Evolutionary conservation across 805 yeast genomes (phyloP).

Genomic region (Schwanniomyces pseudopolymorphus): DNA sequence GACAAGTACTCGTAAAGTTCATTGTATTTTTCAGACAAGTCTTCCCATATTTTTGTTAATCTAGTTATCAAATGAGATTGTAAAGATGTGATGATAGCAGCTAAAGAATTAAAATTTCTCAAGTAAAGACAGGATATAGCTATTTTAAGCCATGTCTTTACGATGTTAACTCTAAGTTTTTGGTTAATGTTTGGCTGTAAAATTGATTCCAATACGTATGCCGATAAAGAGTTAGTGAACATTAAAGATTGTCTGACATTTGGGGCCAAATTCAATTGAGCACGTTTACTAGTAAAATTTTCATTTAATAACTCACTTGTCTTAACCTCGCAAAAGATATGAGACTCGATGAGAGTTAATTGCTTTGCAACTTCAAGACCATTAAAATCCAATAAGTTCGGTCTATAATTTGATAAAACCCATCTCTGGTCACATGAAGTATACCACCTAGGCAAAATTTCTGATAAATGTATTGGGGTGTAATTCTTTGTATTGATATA

Average conservation of each 20-base stretch:
- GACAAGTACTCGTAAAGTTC: conserved; percentile 64
- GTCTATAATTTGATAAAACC: conserved; percentile 54
- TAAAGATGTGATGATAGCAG: conserved; percentile 73
- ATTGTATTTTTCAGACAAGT: conserved; percentile 55
- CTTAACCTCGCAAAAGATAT: conserved; percentile 59
- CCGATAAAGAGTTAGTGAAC: conserved; percentile 71
- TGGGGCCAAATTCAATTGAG: conserved; percentile 59
- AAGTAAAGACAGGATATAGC: conserved; percentile 71
- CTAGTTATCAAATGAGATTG: conserved; percentile 73
- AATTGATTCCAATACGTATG: conserved; percentile 69
- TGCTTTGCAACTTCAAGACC: conserved; percentile 78
- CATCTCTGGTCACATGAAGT: conserved; percentile 53
- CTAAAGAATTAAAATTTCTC: conserved; percentile 75
- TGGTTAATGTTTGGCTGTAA: conserved; percentile 50
- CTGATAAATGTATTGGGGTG: conserved; percentile 29
- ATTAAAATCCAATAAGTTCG: conserved; percentile 56
- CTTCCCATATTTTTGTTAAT: conserved; percentile 58
- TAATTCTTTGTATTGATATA: conserved; percentile 30
- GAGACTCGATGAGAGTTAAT: conserved; percentile 68
- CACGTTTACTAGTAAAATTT: conserved; percentile 59
- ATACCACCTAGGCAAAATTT: conserved; percentile 49
- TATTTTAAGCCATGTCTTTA: conserved; percentile 72
- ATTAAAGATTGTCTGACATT: conserved; percentile 59
- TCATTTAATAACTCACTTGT: conserved; percentile 67
- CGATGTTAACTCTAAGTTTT: conserved; percentile 52